phyloP scores from a whole-genome alignment of 2,329 filamentous ascomycete genomes.

The Reticulascus tulasneorum region DNA sequence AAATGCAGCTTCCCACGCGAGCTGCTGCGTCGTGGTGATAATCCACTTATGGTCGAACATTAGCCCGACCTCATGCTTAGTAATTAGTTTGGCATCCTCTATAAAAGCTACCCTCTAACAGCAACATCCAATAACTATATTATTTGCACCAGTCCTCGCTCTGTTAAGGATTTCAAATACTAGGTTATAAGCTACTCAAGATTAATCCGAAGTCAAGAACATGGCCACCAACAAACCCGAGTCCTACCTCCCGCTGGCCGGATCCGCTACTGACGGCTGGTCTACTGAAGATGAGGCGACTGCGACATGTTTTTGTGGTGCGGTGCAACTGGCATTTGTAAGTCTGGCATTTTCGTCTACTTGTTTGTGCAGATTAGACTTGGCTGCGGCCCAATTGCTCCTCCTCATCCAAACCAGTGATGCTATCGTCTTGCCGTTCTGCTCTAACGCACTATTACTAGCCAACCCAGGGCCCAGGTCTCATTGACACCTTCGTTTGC shows the following conservation, averaged over 20 bases:
- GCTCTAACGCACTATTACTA: slow-evolving; percentile 16
- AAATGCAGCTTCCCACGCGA: too few species aligned
- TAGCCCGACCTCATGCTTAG: too few species aligned
- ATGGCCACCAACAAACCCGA: too few species aligned
- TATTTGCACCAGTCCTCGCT: too few species aligned
- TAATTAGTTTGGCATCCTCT: too few species aligned
- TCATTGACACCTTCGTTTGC: slow-evolving; percentile 52
- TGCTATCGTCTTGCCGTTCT: not conserved
- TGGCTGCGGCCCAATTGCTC: not conserved
- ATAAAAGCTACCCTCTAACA: too few species aligned
- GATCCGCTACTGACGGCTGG: slow-evolving; percentile 36
- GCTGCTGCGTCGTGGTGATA: too few species aligned
- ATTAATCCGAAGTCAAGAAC: too few species aligned
- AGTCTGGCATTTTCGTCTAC: slow-evolving; percentile 17
- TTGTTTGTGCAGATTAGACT: not conserved
- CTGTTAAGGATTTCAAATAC: too few species aligned
- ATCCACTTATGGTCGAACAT: too few species aligned
- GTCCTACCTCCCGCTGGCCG: slow-evolving; percentile 28
- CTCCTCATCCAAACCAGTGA: not conserved
- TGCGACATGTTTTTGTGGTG: slow-evolving; percentile 55
- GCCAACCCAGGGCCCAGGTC: slow-evolving; percentile 40
- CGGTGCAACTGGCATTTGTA: slow-evolving; percentile 51
- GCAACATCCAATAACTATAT: too few species aligned
- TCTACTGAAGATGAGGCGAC: slow-evolving; percentile 45
- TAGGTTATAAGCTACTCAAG: too few species aligned